A percentile compares a stretch with the other conserved stretches of the same genome.
These are phyloP conservation scores for Termitomyces sp. DNA, from an alignment of 768 basidiomycete species.

Conservation along the genomic window DNA sequence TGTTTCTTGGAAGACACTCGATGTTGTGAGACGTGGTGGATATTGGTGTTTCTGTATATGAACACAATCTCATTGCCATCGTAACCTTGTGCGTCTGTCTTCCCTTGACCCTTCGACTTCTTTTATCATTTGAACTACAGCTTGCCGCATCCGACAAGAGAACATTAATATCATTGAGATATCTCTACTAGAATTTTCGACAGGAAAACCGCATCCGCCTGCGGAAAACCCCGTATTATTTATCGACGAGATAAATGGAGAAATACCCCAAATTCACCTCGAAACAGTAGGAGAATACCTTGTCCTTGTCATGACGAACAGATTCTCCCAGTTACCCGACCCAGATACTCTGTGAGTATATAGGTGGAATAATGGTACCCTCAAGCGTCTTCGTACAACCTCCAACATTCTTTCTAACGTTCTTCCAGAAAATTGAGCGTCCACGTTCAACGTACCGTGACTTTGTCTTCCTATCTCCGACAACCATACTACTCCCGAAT, in stretches of 20 bases:
- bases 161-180: not conserved
- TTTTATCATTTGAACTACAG: not conserved
- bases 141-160: not conserved
- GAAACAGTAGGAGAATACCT: slow-evolving; percentile 16
- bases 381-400: not conserved
- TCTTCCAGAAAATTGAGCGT: not conserved
- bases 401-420: not conserved
- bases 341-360: slow-evolving; percentile 11
- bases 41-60: slow-evolving; percentile 34
- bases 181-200: slow-evolving; percentile 1
- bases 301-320: slow-evolving; percentile 7
- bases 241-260: slow-evolving; percentile 17
- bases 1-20: slow-evolving; percentile 22
- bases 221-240: slow-evolving; percentile 17
- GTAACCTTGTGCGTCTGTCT: slow-evolving; percentile 29
- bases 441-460: slow-evolving; percentile 15
- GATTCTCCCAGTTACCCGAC: not conserved
- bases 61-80: slow-evolving; percentile 38
- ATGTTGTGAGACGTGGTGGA: slow-evolving; percentile 28
- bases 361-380: slow-evolving; percentile 13
- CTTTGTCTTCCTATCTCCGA: slow-evolving; percentile 18
- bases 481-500: slow-evolving; percentile 20
- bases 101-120: not conserved
- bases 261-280: slow-evolving; percentile 6
- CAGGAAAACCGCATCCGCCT: slow-evolving; percentile 10